Conservation (phyloP, 2,329 filamentous ascomycete species). For the Tolypocladium guangdongense region DNA sequence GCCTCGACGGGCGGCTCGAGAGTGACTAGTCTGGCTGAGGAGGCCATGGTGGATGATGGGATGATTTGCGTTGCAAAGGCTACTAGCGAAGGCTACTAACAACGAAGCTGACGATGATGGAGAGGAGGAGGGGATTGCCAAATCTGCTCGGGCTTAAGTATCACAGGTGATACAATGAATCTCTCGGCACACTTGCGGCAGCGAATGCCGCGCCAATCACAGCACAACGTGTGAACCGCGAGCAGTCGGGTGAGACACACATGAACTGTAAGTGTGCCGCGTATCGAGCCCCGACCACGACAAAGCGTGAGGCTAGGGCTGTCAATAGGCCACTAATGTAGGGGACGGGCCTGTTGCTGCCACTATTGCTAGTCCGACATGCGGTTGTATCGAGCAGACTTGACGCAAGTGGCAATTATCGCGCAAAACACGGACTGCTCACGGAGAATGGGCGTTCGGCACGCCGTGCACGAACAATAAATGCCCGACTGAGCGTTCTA, state of each 20-base stretch:
- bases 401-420: not conserved
- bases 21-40: not conserved
- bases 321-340: not conserved
- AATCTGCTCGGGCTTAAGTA: too few species aligned
- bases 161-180: too few species aligned
- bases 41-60: not conserved
- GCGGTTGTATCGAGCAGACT: not conserved
- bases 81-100: too few species aligned
- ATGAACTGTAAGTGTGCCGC: too few species aligned
- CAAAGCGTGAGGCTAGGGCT: not conserved
- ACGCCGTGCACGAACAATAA: not conserved
- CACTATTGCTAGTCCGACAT: not conserved
- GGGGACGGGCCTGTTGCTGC: not conserved
- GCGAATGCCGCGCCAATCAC: too few species aligned
- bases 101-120: not conserved
- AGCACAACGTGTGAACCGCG: too few species aligned
- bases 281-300: not conserved
- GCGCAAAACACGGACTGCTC: not conserved
- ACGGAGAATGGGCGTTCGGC: not conserved
- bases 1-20: not conserved
- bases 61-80: too few species aligned
- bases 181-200: too few species aligned
- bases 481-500: not conserved
- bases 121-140: too few species aligned
- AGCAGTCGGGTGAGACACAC: too few species aligned